phyloP scores from a whole-genome alignment of 306 rosid genomes.

The Dryas octopetala region DNA sequence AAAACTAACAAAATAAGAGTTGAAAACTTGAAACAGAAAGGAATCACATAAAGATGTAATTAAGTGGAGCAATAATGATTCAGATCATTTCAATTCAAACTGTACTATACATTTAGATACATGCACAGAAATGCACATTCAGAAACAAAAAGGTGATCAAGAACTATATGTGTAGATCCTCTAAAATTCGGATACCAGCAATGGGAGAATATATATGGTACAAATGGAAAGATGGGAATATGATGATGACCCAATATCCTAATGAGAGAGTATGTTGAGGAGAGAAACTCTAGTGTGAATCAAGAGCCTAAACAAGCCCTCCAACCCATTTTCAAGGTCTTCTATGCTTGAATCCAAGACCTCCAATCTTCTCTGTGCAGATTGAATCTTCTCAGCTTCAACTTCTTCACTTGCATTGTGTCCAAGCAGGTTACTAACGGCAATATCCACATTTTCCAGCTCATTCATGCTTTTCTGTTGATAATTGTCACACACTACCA shows the following conservation, averaged over 20 bases:
- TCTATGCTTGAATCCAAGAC: conserved; percentile 44
- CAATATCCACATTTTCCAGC: conserved; percentile 56
- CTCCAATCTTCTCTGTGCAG: conserved; percentile 44
- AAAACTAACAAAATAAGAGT: not conserved
- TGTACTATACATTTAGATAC: conserved; percentile 7
- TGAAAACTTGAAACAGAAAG: not conserved
- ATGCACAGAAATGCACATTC: conserved; percentile 21
- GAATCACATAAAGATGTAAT: not conserved
- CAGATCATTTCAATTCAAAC: not conserved
- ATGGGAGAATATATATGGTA: not conserved
- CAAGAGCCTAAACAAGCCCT: conserved; percentile 62
- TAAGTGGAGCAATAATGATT: not conserved
- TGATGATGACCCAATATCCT: not conserved
- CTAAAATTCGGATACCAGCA: conserved; percentile 11
- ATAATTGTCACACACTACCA: conserved; percentile 14
- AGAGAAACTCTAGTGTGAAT: conserved; percentile 63
- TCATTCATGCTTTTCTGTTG: conserved; percentile 40
- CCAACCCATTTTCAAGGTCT: conserved; percentile 55
- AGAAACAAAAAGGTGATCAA: not conserved
- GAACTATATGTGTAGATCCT: conserved; percentile 25
- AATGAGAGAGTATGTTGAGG: conserved; percentile 55
- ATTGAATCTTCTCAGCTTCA: conserved; percentile 44
- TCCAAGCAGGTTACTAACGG: conserved; percentile 38
- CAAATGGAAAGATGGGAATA: not conserved
- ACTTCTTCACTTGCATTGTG: conserved; percentile 24